Conservation (phyloP, 352 stramenopile genomes). For the Pythium utonaiense region DNA sequence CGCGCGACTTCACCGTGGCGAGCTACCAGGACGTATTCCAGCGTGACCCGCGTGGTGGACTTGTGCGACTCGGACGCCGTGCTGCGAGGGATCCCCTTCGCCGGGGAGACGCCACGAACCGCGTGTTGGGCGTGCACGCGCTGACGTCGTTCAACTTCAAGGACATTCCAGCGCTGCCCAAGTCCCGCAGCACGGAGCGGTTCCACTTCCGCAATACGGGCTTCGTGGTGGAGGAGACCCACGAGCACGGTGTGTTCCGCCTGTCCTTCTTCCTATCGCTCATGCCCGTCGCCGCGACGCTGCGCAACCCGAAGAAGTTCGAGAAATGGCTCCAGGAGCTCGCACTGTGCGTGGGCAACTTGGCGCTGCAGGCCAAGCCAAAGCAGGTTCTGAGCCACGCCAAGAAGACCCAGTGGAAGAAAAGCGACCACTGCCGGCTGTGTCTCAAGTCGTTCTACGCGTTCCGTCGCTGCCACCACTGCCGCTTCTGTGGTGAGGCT, state of each 20-base stretch:
- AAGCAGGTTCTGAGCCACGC: conserved; percentile 25
- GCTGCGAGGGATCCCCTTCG: conserved; percentile 1
- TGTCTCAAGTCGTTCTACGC: conserved; percentile 64
- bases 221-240: conserved; percentile 55
- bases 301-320: conserved; percentile 47
- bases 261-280: conserved; percentile 61
- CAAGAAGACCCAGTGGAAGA: conserved; percentile 47
- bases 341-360: conserved; percentile 27
- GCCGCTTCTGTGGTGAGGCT: conserved; percentile 61
- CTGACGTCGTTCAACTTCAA: conserved; percentile 65
- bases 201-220: conserved; percentile 61
- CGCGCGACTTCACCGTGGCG: conserved; percentile 64
- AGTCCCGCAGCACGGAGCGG: conserved; percentile 38
- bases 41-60: conserved; percentile 25
- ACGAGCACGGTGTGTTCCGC: conserved; percentile 35
- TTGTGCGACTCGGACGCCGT: conserved; percentile 13
- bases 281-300: conserved; percentile 37
- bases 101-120: conserved; percentile 4
- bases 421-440: conserved; percentile 54
- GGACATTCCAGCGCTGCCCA: conserved; percentile 51
- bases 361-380: conserved; percentile 32
- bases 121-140: conserved; percentile 51
- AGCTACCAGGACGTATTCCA: conserved; percentile 68
- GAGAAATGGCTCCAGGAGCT: conserved; percentile 57
- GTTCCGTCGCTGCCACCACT: conserved; percentile 66